These are phyloP conservation scores for Phyllosticta citribraziliensis DNA, from an alignment of 2,329 filamentous ascomycete genomes.

Conservation along the genomic window DNA sequence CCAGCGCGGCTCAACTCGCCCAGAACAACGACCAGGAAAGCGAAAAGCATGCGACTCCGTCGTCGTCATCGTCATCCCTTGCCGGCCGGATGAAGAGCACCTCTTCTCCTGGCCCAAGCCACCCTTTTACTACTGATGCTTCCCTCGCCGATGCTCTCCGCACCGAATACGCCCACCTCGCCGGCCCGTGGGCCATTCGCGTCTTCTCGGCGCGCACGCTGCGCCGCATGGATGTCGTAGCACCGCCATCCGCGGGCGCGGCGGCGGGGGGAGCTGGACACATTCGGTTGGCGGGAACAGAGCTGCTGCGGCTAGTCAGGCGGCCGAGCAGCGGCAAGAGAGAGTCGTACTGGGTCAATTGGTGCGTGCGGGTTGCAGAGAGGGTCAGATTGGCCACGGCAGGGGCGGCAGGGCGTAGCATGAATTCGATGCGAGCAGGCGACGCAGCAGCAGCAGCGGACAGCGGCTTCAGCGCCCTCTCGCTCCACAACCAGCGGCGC, in stretches of 20 bases:
- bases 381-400: background rate
- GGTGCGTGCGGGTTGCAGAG: background rate
- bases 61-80: background rate
- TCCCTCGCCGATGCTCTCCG: constrained; percentile 5
- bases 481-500: background rate
- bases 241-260: background rate
- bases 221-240: constrained; percentile 2
- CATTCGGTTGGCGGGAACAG: background rate
- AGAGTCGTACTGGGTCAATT: background rate
- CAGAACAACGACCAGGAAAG: background rate
- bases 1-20: background rate
- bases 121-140: constrained; percentile 2
- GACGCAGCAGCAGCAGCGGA: background rate
- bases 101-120: background rate
- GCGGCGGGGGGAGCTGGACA: background rate
- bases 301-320: background rate
- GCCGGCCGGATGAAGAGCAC: background rate
- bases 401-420: background rate
- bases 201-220: constrained; percentile 9
- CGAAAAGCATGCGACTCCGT: background rate
- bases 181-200: constrained; percentile 4
- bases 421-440: background rate
- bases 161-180: constrained; percentile 4
- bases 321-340: background rate
- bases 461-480: background rate